Conservation (phyloP, 176 grass and related monocot species). For the Miscanthus lutarioriparius region DNA sequence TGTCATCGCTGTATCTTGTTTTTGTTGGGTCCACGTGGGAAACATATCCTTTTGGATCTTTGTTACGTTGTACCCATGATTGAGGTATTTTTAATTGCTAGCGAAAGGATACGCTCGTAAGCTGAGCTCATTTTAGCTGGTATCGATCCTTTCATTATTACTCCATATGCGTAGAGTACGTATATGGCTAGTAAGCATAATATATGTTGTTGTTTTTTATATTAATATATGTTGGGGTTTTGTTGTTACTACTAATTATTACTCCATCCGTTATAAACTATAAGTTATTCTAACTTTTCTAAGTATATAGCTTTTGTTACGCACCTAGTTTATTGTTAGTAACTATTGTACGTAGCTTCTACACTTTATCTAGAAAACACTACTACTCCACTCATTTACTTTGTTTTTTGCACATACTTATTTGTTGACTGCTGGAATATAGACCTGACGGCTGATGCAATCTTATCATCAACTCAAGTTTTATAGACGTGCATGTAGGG, state of each 20-base stretch:
- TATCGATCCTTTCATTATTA: background rate
- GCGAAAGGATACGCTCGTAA: background rate
- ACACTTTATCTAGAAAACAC: background rate
- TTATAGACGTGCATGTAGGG: too few species aligned
- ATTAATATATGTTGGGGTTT: too few species aligned
- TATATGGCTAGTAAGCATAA: background rate
- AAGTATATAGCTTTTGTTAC: too few species aligned
- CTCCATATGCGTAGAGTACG: background rate
- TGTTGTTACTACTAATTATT: too few species aligned
- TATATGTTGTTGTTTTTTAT: too few species aligned
- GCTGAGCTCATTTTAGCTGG: constrained; percentile 30
- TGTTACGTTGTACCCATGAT: constrained; percentile 37
- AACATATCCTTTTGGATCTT: constrained; percentile 40
- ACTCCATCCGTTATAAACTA: too few species aligned
- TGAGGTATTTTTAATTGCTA: constrained; percentile 27
- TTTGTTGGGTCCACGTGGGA: constrained; percentile 38
- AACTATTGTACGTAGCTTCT: background rate
- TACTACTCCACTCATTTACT: background rate
- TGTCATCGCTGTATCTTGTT: constrained; percentile 1
- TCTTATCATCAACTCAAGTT: too few species aligned
- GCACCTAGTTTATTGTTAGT: too few species aligned
- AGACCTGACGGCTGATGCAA: too few species aligned
- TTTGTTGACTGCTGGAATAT: too few species aligned
- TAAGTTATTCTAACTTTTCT: too few species aligned
- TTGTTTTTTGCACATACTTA: too few species aligned